Evolutionary conservation across 495 filamentous ascomycete genomes (phyloP).

Genomic region (Aspergillus nanangensis): DNA sequence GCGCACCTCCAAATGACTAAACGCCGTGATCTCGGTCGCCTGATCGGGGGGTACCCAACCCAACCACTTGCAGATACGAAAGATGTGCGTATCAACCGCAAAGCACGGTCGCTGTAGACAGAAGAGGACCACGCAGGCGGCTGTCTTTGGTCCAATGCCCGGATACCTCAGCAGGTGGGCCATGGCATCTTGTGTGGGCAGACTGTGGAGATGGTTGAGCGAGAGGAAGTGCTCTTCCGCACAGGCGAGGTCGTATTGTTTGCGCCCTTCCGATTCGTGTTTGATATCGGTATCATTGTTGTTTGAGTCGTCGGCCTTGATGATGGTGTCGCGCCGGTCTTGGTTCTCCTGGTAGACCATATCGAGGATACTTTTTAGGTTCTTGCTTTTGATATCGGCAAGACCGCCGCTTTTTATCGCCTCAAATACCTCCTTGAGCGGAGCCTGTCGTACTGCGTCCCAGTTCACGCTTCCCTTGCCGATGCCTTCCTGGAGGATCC

Average conservation of each 20-base stretch:
- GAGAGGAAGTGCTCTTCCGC: slow-evolving; percentile 57
- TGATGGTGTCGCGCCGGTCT: slow-evolving; percentile 35
- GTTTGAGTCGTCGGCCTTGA: slow-evolving; percentile 11
- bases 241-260: slow-evolving; percentile 46
- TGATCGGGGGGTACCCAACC: slow-evolving; percentile 67
- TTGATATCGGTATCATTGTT: background rate
- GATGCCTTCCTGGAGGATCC: slow-evolving; percentile 53
- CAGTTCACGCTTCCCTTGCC: slow-evolving; percentile 81
- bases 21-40: slow-evolving; percentile 65
- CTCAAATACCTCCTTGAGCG: slow-evolving; percentile 59
- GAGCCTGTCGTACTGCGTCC: slow-evolving; percentile 68
- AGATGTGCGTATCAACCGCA: slow-evolving; percentile 83
- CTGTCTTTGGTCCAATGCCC: slow-evolving; percentile 89
- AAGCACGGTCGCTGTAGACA: slow-evolving; percentile 74
- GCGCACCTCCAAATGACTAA: slow-evolving; percentile 72
- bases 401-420: slow-evolving; percentile 73
- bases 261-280: slow-evolving; percentile 31
- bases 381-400: slow-evolving; percentile 61
- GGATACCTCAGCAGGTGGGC: slow-evolving; percentile 67
- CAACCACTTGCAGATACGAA: slow-evolving; percentile 77
- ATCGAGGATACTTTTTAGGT: slow-evolving; percentile 79
- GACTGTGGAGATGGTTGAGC: slow-evolving; percentile 70
- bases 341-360: slow-evolving; percentile 70
- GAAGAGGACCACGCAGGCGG: slow-evolving; percentile 80
- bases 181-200: slow-evolving; percentile 68